Conservation (phyloP, 2,329 filamentous ascomycete species). For the Trichophaea hybrida region DNA sequence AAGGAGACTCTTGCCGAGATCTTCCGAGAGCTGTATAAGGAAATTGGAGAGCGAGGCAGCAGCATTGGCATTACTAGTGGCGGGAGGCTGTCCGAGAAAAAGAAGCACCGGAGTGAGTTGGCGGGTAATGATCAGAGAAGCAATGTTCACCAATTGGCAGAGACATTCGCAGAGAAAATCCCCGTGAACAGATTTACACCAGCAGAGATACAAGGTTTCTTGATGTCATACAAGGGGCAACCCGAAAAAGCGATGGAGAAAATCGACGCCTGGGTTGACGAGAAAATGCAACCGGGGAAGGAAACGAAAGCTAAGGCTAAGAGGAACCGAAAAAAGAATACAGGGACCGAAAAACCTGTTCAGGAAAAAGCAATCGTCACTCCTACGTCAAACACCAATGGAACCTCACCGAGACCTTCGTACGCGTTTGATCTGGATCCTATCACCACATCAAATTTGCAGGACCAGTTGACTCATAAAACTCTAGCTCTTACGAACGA, state of each 20-base stretch:
- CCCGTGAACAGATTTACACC: constrained; percentile 37
- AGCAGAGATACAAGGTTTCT: constrained; percentile 38
- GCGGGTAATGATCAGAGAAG: constrained; percentile 11
- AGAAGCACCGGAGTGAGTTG: constrained; percentile 17
- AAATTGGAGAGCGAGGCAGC: neutral
- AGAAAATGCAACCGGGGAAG: constrained; percentile 36
- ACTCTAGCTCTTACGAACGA: neutral
- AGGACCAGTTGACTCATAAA: neutral
- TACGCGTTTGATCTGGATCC: neutral
- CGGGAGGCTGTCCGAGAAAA: constrained; percentile 9
- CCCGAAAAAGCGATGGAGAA: constrained; percentile 43
- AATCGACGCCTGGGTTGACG: constrained; percentile 40
- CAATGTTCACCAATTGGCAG: constrained; percentile 33
- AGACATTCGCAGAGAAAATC: constrained; percentile 42
- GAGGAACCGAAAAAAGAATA: constrained; percentile 40
- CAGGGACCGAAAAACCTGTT: neutral
- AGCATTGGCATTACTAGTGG: neutral
- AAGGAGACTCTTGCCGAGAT: constrained; percentile 31
- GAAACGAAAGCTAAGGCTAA: constrained; percentile 33
- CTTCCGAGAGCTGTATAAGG: constrained; percentile 29
- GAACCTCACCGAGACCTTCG: neutral
- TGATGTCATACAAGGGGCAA: constrained; percentile 37
- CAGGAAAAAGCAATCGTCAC: neutral
- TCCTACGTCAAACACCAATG: neutral
- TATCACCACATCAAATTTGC: neutral